Base-by-base conservation (phyloP, 768 basidiomycete genomes). In the Strobilomyces dryophilus region DNA sequence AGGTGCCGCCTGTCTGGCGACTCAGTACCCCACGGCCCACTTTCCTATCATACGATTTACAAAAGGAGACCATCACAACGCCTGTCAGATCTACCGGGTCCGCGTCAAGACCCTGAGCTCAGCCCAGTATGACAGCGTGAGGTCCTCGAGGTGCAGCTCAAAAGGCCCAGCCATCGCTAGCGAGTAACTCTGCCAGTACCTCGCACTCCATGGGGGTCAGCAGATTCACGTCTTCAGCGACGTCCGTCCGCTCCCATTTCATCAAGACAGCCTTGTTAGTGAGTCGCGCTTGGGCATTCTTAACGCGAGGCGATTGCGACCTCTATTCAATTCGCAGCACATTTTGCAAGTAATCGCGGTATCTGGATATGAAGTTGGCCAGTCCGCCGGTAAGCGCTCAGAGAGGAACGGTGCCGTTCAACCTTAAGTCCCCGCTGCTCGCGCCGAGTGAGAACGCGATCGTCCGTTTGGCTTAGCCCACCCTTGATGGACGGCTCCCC, bases 191-290 rank as follows among this genome's bases (percentile, higher is more conserved):
- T 52, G 71, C 73, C 48, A 97, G 65, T 37, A 83, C 74, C 60
- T 91, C 85, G 51, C 85, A 79, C 69, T 99, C 95, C 63, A 87
- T 74, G 42, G 84, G 72, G 12, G 82, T 84, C 59, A 95, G 67
- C 42, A 92, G 65, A 45, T 72, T 74, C 66, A 84, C 82, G 54
- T 89, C 87, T 60, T 87, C 80, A 52, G 84, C 89, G 5, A 95
- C 91, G 64, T 95, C 92, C 57, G 80, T 88, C 54, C 93, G 76
- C 61, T 90, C 83, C 52, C 85, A 76, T 67, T 93, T 92, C 56
- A 84, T 82, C 39, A 95, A 69, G n/a, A 95, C 83, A 1, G 84
- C 84, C 52, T 78, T 81, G 43, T n/a, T n/a, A n/a, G n/a, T n/a
- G n/a, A n/a, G n/a, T n/a, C n/a, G n/a, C n/a, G n/a, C n/a, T n/a